Evolutionary conservation across 2,329 filamentous ascomycete species (phyloP).

Genomic region (Talaromyces sp.): DNA sequence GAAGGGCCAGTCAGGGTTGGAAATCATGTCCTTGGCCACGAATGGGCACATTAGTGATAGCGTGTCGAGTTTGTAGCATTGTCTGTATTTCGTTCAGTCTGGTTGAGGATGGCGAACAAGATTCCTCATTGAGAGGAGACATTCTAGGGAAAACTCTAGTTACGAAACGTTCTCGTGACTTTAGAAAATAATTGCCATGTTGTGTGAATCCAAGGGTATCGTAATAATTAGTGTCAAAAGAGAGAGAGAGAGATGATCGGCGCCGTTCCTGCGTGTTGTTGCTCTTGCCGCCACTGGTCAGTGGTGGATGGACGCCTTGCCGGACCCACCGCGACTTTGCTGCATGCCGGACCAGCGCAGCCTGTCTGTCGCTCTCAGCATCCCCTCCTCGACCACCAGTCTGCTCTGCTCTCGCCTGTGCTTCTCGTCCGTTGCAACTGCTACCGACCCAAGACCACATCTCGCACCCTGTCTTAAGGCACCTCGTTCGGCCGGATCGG

Average conservation of each 20-base stretch:
- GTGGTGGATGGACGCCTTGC: neutral
- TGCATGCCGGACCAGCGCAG: neutral
- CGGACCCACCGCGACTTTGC: neutral
- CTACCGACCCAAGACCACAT: neutral
- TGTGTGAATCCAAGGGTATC: neutral
- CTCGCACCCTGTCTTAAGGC: neutral
- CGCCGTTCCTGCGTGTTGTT: neutral
- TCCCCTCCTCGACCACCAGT: neutral
- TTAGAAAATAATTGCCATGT: neutral
- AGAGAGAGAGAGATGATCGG: neutral
- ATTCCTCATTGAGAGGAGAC: neutral
- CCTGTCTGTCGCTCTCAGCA: neutral
- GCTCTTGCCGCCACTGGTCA: neutral
- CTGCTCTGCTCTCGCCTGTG: neutral
- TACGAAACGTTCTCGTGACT: neutral
- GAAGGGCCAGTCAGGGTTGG: neutral
- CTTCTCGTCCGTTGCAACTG: neutral
- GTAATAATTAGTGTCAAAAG: no score
- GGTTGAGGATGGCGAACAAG: neutral
- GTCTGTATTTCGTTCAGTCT: neutral
- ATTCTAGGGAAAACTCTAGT: neutral
- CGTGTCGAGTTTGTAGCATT: neutral
- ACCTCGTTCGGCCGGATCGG: neutral
- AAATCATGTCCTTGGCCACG: neutral
- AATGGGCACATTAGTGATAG: constrained; percentile 1